Conservation (phyloP, 176 grass and related monocot genomes). For the Aegilops speltoides region DNA sequence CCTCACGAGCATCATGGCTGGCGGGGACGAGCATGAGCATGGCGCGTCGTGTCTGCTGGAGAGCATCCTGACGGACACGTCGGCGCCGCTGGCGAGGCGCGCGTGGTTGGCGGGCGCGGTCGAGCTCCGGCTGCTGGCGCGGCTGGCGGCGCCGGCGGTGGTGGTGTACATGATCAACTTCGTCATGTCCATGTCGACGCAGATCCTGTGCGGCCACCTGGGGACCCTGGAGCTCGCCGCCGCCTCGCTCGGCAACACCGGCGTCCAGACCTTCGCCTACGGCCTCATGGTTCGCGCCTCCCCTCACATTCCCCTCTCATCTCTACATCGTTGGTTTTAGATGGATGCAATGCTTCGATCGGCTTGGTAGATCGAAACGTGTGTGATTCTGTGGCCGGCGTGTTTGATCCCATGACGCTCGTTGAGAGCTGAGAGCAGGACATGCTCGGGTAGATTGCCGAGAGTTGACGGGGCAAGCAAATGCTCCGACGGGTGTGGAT, state of each 20-base stretch:
- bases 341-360: too few relatives aligned
- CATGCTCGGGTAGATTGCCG: too few relatives aligned
- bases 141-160: constrained; percentile 58
- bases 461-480: too few relatives aligned
- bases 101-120: constrained; percentile 6
- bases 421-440: too few relatives aligned
- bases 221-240: constrained; percentile 69
- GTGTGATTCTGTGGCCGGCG: too few relatives aligned
- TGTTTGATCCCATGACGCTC: too few relatives aligned
- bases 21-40: too few relatives aligned
- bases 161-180: constrained; percentile 66
- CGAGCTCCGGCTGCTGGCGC: constrained; percentile 36
- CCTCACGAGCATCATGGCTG: too few relatives aligned
- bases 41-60: constrained; percentile 18
- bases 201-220: constrained; percentile 62
- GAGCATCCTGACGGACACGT: constrained; percentile 41
- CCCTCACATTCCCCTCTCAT: too few relatives aligned
- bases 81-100: not conserved
- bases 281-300: constrained; percentile 77
- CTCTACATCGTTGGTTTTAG: too few relatives aligned
- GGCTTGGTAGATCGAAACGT: too few relatives aligned
- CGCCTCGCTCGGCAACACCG: constrained; percentile 63
- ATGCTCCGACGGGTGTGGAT: too few relatives aligned
- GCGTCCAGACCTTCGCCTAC: constrained; percentile 72
- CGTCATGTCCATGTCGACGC: constrained; percentile 68